These are phyloP conservation scores for Linum usitatissimum DNA, from an alignment of 345 rosid species.

Conservation along the genomic window DNA sequence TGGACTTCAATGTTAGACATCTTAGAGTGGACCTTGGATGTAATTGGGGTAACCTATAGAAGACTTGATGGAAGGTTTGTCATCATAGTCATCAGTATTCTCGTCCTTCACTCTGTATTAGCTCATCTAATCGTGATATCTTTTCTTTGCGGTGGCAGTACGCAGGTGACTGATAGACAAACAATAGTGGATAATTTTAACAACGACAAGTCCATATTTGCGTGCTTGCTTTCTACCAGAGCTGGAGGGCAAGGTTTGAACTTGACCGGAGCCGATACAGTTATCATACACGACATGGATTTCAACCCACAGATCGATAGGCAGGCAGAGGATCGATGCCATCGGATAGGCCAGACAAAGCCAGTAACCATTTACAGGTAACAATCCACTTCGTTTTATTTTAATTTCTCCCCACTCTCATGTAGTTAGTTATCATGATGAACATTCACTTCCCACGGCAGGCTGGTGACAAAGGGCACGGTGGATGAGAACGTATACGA, in stretches of 20 bases:
- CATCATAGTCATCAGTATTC: background rate
- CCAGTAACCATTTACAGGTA: slow-evolving; percentile 93
- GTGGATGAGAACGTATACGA: slow-evolving; percentile 90
- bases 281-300: slow-evolving; percentile 86
- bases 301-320: slow-evolving; percentile 95
- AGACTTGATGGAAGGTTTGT: slow-evolving; percentile 89
- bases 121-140: background rate
- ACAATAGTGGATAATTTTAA: slow-evolving; percentile 82
- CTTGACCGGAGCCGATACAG: slow-evolving; percentile 86
- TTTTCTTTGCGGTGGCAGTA: slow-evolving; percentile 30
- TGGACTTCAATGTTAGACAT: slow-evolving; percentile 99
- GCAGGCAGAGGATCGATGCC: slow-evolving; percentile 95
- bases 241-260: slow-evolving; percentile 99
- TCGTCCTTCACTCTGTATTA: background rate
- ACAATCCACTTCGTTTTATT: too few relatives aligned
- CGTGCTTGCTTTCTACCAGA: slow-evolving; percentile 76
- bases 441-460: slow-evolving; percentile 5
- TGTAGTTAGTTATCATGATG: too few relatives aligned
- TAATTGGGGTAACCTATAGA: slow-evolving; percentile 72
- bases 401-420: background rate
- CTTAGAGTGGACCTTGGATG: slow-evolving; percentile 87
- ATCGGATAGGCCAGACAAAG: slow-evolving; percentile 87
- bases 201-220: slow-evolving; percentile 63
- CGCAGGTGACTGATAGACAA: slow-evolving; percentile 85
- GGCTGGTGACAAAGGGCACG: slow-evolving; percentile 84